Evolutionary conservation across 139 green algal species (phyloP).

Genomic region (Tetradesmus obliquus): DNA sequence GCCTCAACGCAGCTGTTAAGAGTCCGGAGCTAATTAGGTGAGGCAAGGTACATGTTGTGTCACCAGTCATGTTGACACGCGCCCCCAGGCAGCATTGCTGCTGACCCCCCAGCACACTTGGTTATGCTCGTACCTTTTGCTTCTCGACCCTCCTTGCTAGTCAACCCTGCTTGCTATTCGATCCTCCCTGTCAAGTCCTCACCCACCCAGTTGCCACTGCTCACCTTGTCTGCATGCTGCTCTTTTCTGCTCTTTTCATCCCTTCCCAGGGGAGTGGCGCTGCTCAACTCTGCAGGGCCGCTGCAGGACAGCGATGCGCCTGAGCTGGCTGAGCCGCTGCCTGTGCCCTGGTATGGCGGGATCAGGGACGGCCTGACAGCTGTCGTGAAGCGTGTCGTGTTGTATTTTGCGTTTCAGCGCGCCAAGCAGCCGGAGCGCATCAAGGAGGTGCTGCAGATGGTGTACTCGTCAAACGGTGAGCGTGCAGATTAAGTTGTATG

Average conservation of each 20-base stretch:
- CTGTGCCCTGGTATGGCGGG: conserved; percentile 27
- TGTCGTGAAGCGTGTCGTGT: conserved; percentile 63
- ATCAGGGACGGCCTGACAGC: conserved; percentile 11
- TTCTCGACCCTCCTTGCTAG: too few species aligned
- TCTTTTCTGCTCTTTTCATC: too few species aligned
- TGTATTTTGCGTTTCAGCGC: conserved; percentile 76
- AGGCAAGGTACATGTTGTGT: background rate
- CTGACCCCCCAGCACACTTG: too few species aligned
- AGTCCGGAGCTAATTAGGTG: conserved; percentile 69
- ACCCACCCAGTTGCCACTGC: too few species aligned
- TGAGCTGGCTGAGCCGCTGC: conserved; percentile 36
- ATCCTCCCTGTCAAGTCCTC: too few species aligned
- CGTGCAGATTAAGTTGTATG: conserved; percentile 40
- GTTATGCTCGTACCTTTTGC: too few species aligned
- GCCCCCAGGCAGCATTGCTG: too few species aligned
- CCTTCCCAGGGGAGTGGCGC: conserved; percentile 21
- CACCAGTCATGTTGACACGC: too few species aligned
- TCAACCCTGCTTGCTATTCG: too few species aligned
- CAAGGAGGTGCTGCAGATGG: conserved; percentile 75
- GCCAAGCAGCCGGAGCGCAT: conserved; percentile 82
- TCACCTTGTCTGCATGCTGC: too few species aligned
- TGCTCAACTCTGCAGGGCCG: conserved; percentile 46
- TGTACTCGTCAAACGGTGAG: conserved; percentile 68
- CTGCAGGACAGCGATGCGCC: conserved; percentile 22
- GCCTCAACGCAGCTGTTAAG: conserved; percentile 59